Evolutionary conservation across 305 asterid species (phyloP), one percentile per base, ranked within the genome.

Genomic region (Plantago lanceolata): DNA sequence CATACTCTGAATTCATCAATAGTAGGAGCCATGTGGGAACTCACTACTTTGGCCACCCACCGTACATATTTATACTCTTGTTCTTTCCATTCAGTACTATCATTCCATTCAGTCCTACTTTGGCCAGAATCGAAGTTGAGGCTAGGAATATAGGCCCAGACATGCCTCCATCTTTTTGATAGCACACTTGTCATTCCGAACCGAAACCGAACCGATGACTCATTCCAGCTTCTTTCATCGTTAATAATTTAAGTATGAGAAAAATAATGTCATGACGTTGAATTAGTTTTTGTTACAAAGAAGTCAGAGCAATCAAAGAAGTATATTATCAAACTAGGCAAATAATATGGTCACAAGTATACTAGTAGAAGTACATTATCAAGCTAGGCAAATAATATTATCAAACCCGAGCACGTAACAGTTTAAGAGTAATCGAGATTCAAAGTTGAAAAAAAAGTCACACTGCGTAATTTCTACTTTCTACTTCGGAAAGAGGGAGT

Each of bases 161-260:
- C 21, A 8, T 50, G 12, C 20, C 55, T 50, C 55, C 55, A 50
- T 13, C 12, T 50, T 15, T 19, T 50, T 8, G 55, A n/a, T 50
- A 50, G 55, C 55, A 19, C 2, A 15, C 56, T 50, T 6, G 55
- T 24, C 28, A 24, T 24, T n/a, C n/a, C n/a, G n/a, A 28, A 28
- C 33, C 5, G 2, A 28, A 2, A 28, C 2, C 2, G 2, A 2
- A 28, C 5, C 33, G 5, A 2, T 28, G 33, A 28, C 2, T 50
- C 56, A 12, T 50, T 51, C 31, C 57, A 9, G 57, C 57, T 19
- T 51, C n/a, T 51, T 51, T 51, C 57, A 51, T 51, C 26, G 57
- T 51, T 20, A 19, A 13, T 5, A 51, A 20, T 51, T 31, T 19
- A 19, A 55, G 69, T 59, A 40, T 35, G 59, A 48, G 16, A 52